Evolutionary conservation across 1,284 basidiomycete genomes (phyloP).

Genomic region (Acaromyces ingoldii): DNA sequence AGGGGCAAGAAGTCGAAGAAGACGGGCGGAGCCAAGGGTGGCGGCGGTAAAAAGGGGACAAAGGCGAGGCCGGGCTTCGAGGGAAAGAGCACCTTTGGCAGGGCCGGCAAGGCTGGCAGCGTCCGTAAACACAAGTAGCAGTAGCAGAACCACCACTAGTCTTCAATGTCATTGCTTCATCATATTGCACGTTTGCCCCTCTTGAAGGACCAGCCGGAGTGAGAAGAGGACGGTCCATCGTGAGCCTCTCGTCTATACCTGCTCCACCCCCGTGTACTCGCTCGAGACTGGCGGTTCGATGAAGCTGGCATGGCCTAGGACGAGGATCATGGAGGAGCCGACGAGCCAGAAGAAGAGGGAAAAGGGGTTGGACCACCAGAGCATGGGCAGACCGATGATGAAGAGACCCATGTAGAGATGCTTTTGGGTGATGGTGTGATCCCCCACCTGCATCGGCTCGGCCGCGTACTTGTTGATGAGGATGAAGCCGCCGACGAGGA

Average conservation of each 20-base stretch:
- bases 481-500: conserved; percentile 86
- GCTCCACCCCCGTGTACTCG: conserved; percentile 63
- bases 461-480: conserved; percentile 73
- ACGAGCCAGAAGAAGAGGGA: conserved; percentile 52
- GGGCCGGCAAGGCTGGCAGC: no score
- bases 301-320: conserved; percentile 72
- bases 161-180: no score
- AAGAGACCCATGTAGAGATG: conserved; percentile 57
- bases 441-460: conserved; percentile 62
- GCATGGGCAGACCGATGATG: conserved; percentile 48
- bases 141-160: no score
- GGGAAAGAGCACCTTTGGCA: no score
- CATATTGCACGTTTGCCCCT: no score
- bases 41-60: not conserved
- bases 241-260: no score
- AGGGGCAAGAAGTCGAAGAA: conserved; percentile 6
- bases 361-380: conserved; percentile 45
- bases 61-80: conserved; percentile 1
- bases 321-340: conserved; percentile 48
- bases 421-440: conserved; percentile 74
- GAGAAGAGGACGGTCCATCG: no score
- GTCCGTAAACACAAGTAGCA: no score
- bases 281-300: conserved; percentile 84
- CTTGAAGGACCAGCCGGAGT: no score
- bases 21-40: conserved; percentile 1